phyloP scores from a whole-genome alignment of 2,329 filamentous ascomycete genomes.

The Cytospora mali region DNA sequence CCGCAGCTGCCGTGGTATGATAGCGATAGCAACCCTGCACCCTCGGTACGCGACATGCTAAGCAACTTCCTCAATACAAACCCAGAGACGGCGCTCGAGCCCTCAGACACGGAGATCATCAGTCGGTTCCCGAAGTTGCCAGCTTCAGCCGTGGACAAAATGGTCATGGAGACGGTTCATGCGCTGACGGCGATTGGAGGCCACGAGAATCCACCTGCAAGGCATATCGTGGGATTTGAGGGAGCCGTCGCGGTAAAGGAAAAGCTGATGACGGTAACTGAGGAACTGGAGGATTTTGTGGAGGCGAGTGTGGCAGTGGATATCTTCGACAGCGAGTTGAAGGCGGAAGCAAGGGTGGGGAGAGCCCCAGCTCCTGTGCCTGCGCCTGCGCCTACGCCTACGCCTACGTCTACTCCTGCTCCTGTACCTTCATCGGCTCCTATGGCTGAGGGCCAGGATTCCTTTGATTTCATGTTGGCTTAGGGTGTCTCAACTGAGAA shows the following conservation, averaged over 20 bases:
- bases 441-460: slow-evolving; percentile 10
- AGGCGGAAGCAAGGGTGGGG: slow-evolving; percentile 52
- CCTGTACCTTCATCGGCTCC: slow-evolving; percentile 28
- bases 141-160: slow-evolving; percentile 65
- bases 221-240: slow-evolving; percentile 92
- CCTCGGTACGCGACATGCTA: slow-evolving; percentile 81
- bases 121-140: slow-evolving; percentile 76
- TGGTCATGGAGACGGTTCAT: slow-evolving; percentile 88
- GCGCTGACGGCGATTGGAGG: slow-evolving; percentile 90
- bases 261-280: slow-evolving; percentile 93
- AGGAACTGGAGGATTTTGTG: slow-evolving; percentile 95
- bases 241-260: slow-evolving; percentile 88
- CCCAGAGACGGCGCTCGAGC: slow-evolving; percentile 59
- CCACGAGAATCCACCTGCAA: slow-evolving; percentile 90
- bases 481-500: background rate
- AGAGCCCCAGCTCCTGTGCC: slow-evolving; percentile 33
- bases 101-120: slow-evolving; percentile 49
- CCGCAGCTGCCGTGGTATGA: slow-evolving; percentile 71
- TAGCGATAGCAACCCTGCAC: slow-evolving; percentile 71
- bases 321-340: slow-evolving; percentile 63
- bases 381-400: no score
- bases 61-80: slow-evolving; percentile 77
- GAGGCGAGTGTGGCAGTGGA: slow-evolving; percentile 87
- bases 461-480: slow-evolving; percentile 17
- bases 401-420: no score